Conservation (phyloP, 2,329 filamentous ascomycete genomes). For the Pseudopyrenochaeta lycopersici region DNA sequence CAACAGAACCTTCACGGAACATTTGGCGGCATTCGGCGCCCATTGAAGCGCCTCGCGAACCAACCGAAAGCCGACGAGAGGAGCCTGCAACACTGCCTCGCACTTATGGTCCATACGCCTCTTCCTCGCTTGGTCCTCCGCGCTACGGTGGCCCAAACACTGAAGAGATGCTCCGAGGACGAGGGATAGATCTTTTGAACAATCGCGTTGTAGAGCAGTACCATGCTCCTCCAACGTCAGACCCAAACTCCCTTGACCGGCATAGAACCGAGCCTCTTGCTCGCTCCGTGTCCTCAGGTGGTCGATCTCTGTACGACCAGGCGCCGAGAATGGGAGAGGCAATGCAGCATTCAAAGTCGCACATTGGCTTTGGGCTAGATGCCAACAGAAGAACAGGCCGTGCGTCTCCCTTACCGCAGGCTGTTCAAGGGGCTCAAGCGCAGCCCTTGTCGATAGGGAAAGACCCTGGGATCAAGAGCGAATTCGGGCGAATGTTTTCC, state of each 20-base stretch:
- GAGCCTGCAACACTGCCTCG: slow-evolving; percentile 40
- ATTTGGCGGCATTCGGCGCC: slow-evolving; percentile 43
- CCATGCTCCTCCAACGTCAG: slow-evolving; percentile 50
- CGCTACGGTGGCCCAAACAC: slow-evolving; percentile 32
- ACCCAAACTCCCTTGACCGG: slow-evolving; percentile 45
- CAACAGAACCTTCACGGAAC: slow-evolving; percentile 32
- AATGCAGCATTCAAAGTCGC: slow-evolving; percentile 68
- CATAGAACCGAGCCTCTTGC: slow-evolving; percentile 45
- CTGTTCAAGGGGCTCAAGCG: slow-evolving; percentile 89
- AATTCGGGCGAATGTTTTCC: slow-evolving; percentile 93
- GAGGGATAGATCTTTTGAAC: slow-evolving; percentile 42
- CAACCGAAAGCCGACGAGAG: slow-evolving; percentile 39
- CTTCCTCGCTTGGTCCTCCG: slow-evolving; percentile 29
- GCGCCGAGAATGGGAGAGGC: slow-evolving; percentile 59
- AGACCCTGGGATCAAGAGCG: slow-evolving; percentile 91
- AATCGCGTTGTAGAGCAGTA: slow-evolving; percentile 50
- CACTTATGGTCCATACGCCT: slow-evolving; percentile 41
- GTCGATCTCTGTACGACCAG: slow-evolving; percentile 48
- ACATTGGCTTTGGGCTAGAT: slow-evolving; percentile 77
- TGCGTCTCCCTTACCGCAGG: slow-evolving; percentile 88
- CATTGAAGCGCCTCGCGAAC: slow-evolving; percentile 36
- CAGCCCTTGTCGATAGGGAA: slow-evolving; percentile 80
- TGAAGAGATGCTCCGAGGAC: slow-evolving; percentile 44
- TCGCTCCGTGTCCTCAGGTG: slow-evolving; percentile 46
- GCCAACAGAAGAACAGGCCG: slow-evolving; percentile 83